These are phyloP conservation scores for Penicillium lagena DNA, from an alignment of 495 filamentous ascomycete species.

Conservation along the genomic window DNA sequence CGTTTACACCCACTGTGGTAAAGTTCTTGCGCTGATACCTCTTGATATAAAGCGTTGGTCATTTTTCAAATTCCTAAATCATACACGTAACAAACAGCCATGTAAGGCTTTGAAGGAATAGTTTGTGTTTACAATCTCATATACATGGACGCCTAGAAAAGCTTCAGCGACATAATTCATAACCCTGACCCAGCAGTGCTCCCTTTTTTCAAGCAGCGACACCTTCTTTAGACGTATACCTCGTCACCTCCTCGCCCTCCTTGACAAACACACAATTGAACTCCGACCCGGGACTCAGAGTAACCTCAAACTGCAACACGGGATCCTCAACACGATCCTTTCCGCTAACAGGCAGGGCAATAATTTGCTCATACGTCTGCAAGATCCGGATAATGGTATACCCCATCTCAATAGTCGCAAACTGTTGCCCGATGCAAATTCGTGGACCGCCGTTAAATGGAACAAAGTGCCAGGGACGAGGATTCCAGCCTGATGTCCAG, in stretches of 20 bases:
- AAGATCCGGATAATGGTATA: conserved; percentile 56
- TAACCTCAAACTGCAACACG: conserved; percentile 31
- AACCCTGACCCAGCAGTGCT: no score
- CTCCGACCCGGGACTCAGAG: conserved; percentile 32
- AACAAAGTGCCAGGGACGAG: conserved; percentile 58
- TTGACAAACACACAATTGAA: conserved; percentile 38
- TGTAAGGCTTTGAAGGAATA: no score
- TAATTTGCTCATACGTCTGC: conserved; percentile 53
- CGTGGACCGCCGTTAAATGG: conserved; percentile 59
- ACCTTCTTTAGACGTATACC: neutral
- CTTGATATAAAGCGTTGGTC: no score
- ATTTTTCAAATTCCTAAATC: no score
- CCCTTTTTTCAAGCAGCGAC: neutral
- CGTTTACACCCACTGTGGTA: no score
- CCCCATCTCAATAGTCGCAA: conserved; percentile 54
- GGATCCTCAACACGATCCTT: conserved; percentile 32
- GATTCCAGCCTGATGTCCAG: conserved; percentile 66
- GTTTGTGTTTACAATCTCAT: no score
- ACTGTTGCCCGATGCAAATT: conserved; percentile 58
- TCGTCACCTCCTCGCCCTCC: conserved; percentile 18
- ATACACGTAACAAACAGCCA: no score
- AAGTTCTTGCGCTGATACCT: no score
- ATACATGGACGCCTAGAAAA: neutral
- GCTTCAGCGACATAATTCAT: neutral
- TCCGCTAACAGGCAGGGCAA: conserved; percentile 25